Base-by-base conservation (phyloP, 768 basidiomycete genomes). In the Cubamyces lactineus region DNA sequence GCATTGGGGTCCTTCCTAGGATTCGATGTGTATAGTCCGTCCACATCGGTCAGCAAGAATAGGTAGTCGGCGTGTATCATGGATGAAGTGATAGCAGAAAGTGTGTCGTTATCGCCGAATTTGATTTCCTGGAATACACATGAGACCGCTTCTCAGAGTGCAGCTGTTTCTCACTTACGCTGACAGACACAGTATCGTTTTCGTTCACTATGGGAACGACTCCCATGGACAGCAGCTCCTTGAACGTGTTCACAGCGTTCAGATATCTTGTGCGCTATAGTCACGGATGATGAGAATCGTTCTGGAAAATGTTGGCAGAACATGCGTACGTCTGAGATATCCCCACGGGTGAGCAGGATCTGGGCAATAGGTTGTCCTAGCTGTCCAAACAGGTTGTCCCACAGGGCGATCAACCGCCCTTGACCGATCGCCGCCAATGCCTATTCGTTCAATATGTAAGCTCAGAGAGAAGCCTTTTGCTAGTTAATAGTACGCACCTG, bases 61-160 rank as follows among this genome's bases (percentile, higher is more conserved):
- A 98, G 86, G 73, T 95, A 99, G 74, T 98, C 96, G 17, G 97
- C 97, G 66, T 96, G 93, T 24, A 98, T 89, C 92, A 99, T 98
- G 7, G 93, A 92, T 3, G 95, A 89, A 0, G 97, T 96, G 62
- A 99, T 96, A 19, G 97, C 97, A 42, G 96, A 98, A 17, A 99
- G 79, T 0, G 96, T 98, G 73, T 99, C 97, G 73, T 98, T 98
- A 77, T 98, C 97, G 50, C 97, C 97, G 67, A 99, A 99, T 91
- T 95, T 96, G 64, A 99, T 98, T 89, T 99, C 97, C 94, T 96
- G 38, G 3, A 47, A 23, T 13, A 8, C 6, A 39, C 16, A 3
- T 43, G 16, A 48, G 43, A 30, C 3, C 13, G 26, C 12, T 21
- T 1, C 39, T 12, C 15, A 50, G 24, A 16, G 13, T n/a, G 13